Conservation (phyloP, 2,329 filamentous ascomycete genomes). For the Xylariaceae sp. region DNA sequence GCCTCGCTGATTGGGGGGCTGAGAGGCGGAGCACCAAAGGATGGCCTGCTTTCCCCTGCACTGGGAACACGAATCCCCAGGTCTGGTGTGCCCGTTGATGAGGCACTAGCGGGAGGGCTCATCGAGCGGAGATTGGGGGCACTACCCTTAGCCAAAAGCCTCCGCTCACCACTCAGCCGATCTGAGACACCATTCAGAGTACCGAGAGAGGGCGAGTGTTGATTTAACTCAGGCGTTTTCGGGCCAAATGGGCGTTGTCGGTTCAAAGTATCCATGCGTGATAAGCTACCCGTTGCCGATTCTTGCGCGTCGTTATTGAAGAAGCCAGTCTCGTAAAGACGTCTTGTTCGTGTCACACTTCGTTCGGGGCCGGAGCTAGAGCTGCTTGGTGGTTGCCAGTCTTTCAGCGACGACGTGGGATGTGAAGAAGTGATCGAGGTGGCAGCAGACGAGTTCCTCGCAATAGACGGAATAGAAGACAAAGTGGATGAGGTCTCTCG, state of each 20-base stretch:
- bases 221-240: constrained; percentile 57
- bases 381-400: constrained; percentile 52
- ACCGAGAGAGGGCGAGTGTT: constrained; percentile 55
- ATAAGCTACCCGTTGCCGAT: constrained; percentile 77
- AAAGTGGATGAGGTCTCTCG: constrained; percentile 87
- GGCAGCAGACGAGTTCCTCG: constrained; percentile 82
- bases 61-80: constrained; percentile 42
- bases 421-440: constrained; percentile 84
- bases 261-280: constrained; percentile 80
- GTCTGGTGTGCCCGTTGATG: constrained; percentile 47
- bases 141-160: constrained; percentile 64
- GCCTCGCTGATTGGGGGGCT: constrained; percentile 76
- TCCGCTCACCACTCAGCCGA: constrained; percentile 53
- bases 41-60: constrained; percentile 47
- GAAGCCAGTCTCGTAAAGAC: constrained; percentile 80
- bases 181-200: constrained; percentile 50
- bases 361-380: constrained; percentile 62
- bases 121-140: constrained; percentile 71
- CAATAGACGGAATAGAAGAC: constrained; percentile 70
- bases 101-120: constrained; percentile 54
- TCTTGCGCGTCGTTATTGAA: constrained; percentile 80
- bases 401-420: constrained; percentile 58
- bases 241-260: constrained; percentile 63
- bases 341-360: constrained; percentile 71
- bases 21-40: constrained; percentile 57